Evolutionary conservation across 139 green algal species (phyloP), one percentile per base, ranked within the genome.

Genomic region (Chlorella sp.): DNA sequence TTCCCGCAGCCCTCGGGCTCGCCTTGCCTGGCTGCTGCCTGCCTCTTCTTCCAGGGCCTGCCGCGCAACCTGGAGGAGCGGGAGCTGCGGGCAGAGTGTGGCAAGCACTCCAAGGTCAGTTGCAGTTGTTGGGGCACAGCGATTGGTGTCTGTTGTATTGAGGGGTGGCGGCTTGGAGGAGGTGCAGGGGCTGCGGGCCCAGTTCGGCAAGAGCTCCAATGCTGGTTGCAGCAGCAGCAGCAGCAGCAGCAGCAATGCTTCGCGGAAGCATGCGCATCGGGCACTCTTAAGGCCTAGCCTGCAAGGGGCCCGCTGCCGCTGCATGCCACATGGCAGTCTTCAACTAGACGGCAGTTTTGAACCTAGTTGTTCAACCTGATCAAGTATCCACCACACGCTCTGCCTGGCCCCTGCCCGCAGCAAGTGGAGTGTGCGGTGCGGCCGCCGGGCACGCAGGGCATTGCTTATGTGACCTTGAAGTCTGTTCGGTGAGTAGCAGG

Each of bases 41-140:
- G 85, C 78, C 82, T 91, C n/a, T 91, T 64, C 55, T 39, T 91
- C 25, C 28, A 36, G 32, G 82, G 82, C 47, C 44, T 91, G 44
- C 88, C 85, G 38, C 62, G 38, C 15, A 68, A 69, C 28, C 55
- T 91, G 34, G 71, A 68, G 16, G 88, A 91, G 71, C 57, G 74
- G 1, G 68, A 86, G 12, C 21, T 88, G 63, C 21, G 74, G 17
- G 41, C 41, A 11, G 71, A 86, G 71, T 86, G 82, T 60, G 5
- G n/a, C 30, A 78, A 76, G 57, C 72, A 82, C 60, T 30, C 20
- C 20, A 82, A 82, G 57, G 69, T 57, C 36, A 4, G 65, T 26
- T 21, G 65, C 25, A 20, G 67, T 41, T 73, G 30, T 34, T 73
- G 44, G 44, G n/a, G n/a, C n/a, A n/a, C n/a, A n/a, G n/a, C n/a